A percentile compares a stretch with the other conserved stretches of the same genome.
Evolutionary conservation across 2,329 filamentous ascomycete species (phyloP).

Genomic region (Penicillium sp.): DNA sequence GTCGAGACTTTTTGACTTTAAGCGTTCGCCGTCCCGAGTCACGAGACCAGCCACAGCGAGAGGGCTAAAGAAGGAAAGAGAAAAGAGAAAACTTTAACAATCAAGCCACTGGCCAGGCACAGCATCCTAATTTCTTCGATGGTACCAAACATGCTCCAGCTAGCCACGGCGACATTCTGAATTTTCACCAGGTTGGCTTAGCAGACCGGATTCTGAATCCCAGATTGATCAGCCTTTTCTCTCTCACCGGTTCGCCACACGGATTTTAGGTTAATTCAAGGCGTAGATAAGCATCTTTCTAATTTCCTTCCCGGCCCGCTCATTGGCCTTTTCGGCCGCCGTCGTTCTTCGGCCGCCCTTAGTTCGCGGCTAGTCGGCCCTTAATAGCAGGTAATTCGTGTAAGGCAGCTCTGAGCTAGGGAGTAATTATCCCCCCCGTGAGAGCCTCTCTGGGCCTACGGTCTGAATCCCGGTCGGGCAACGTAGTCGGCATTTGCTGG

Average conservation of each 20-base stretch:
- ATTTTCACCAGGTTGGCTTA: neutral
- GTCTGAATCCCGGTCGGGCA: neutral
- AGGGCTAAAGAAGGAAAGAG: neutral
- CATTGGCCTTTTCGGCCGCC: neutral
- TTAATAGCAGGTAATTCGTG: neutral
- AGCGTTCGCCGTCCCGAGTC: neutral
- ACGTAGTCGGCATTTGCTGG: neutral
- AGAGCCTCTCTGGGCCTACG: neutral
- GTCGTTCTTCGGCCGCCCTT: neutral
- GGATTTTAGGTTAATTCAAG: constrained; percentile 11
- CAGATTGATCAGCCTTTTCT: neutral
- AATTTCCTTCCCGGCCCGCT: neutral
- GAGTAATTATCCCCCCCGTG: neutral
- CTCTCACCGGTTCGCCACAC: constrained; percentile 12
- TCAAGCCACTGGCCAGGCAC: neutral
- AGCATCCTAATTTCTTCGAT: too few relatives aligned
- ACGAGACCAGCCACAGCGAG: neutral
- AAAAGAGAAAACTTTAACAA: neutral
- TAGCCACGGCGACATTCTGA: neutral
- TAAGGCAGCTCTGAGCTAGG: neutral
- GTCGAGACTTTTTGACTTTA: neutral
- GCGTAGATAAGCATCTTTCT: constrained; percentile 6
- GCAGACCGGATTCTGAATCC: neutral
- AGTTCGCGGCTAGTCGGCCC: neutral
- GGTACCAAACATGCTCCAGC: too few relatives aligned